phyloP scores from a whole-genome alignment of 495 filamentous ascomycete genomes.

The Aspergillus hancockii region DNA sequence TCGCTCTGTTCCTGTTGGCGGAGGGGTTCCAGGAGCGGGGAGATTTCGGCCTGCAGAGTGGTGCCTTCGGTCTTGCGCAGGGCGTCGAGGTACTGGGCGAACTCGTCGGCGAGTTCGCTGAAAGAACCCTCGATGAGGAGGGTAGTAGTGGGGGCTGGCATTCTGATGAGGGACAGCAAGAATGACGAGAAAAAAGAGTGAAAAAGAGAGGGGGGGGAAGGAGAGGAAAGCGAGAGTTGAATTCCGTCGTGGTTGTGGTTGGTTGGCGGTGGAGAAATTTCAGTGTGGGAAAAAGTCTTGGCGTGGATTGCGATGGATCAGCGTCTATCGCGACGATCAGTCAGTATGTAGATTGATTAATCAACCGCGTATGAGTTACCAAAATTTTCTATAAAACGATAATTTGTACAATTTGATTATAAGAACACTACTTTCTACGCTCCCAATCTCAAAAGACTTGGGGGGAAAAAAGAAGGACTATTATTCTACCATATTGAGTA shows the following conservation, averaged over 20 bases:
- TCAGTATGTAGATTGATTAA: background rate
- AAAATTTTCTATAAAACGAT: too few species aligned
- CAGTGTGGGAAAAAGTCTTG: slow-evolving; percentile 52
- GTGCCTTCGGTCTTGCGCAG: slow-evolving; percentile 55
- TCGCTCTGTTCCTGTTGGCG: slow-evolving; percentile 51
- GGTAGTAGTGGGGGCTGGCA: slow-evolving; percentile 56
- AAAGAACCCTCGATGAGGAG: slow-evolving; percentile 91
- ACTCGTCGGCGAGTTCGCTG: slow-evolving; percentile 83
- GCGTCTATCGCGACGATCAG: background rate
- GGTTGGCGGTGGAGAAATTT: slow-evolving; percentile 52
- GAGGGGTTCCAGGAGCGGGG: slow-evolving; percentile 66
- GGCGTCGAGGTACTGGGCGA: slow-evolving; percentile 78
- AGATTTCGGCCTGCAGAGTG: slow-evolving; percentile 66
- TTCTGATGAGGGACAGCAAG: slow-evolving; percentile 29
- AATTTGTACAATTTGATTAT: too few species aligned
- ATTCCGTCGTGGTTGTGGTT: slow-evolving; percentile 20
- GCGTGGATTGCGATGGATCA: slow-evolving; percentile 19
- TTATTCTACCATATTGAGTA: background rate
- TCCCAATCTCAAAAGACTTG: background rate
- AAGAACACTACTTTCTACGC: background rate
- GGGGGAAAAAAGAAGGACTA: background rate
- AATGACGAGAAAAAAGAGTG: slow-evolving; percentile 14
- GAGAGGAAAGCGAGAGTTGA: slow-evolving; percentile 22
- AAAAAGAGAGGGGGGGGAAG: slow-evolving; percentile 23
- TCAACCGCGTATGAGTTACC: too few species aligned